phyloP scores from a whole-genome alignment of 441 rosid genomes.

The Theobroma grandiflorum region DNA sequence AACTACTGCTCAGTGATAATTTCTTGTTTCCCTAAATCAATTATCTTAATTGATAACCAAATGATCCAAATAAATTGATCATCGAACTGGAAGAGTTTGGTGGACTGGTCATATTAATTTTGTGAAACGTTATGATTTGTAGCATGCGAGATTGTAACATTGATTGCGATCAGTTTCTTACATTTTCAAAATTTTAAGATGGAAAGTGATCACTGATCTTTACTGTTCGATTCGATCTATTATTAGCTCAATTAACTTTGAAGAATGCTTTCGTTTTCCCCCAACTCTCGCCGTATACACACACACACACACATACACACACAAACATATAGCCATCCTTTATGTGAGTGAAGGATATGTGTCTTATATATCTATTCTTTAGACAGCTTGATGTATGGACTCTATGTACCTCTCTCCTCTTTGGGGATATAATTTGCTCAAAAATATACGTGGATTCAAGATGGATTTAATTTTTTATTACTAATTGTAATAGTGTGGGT shows the following conservation, averaged over 20 bases:
- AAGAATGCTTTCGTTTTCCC: not conserved
- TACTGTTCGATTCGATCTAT: conserved; percentile 1
- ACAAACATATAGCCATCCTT: not conserved
- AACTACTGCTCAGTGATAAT: not conserved
- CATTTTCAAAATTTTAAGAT: not conserved
- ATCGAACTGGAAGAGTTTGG: not conserved
- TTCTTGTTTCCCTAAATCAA: not conserved
- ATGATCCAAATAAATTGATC: not conserved
- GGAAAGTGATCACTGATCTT: not conserved
- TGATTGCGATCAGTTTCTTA: not conserved
- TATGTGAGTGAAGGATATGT: conserved; percentile 2
- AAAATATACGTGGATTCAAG: not conserved
- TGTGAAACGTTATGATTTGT: not conserved
- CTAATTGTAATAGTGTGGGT: not conserved
- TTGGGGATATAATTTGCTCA: not conserved
- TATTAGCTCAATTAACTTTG: not conserved
- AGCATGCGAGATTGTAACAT: not conserved
- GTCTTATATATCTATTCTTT: not conserved
- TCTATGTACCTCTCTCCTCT: not conserved
- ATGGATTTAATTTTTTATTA: not conserved
- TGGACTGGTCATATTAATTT: not conserved
- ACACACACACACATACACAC: too few species aligned
- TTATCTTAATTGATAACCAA: not conserved
- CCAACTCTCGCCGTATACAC: too few species aligned
- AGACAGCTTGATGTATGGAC: conserved; percentile 5